Base-by-base conservation (phyloP, 352 stramenopile species). In the Phytophthora sp. region DNA sequence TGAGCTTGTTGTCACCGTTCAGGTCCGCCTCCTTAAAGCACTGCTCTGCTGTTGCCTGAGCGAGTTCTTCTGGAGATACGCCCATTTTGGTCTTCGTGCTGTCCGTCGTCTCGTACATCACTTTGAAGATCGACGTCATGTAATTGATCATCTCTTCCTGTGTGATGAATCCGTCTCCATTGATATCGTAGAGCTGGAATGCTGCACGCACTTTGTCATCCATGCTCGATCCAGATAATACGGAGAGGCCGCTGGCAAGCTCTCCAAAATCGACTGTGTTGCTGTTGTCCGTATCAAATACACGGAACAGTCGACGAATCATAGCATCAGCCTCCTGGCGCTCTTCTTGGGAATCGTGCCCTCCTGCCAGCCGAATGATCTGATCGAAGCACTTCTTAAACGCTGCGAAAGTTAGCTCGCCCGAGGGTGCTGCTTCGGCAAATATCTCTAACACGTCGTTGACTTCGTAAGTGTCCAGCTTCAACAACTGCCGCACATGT, bases 401-500 rank as follows among this genome's bases (percentile, higher is more conserved):
- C 35, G 82, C 83, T 4, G 79, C 76, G 51, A 92, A 94, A 21
- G 64, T 89, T 28, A 97, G 57, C 55, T 93, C 83, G 2, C 85
- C 86, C 0, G 80, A 92, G 18, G 88, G 87, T 21, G 86, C 84
- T 10, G 84, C 87, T 41, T 96, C 88, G 0, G 84, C 84, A 54
- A 97, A 94, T 50, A 95, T 93, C 62, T 96, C 86, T 34, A 97
- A 83, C 37, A 97, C 62, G 41, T 97, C 89, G 62, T 93, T 92
- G 21, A 95, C 84, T 62, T 91, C 82, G 74, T 94, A 96, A 12
- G 81, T 77, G 56, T 94, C 85, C 27, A 97, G 65, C 56, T 95
- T 94, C 13, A 95, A 74, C 28, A 96, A 50, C n/a, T 77, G 67
- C 1, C 87, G 82, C 20, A 88, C 79, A 32, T 78, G 75, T 12